These are phyloP conservation scores for Salix caprea DNA, from an alignment of 345 rosid genomes.

Conservation along the genomic window DNA sequence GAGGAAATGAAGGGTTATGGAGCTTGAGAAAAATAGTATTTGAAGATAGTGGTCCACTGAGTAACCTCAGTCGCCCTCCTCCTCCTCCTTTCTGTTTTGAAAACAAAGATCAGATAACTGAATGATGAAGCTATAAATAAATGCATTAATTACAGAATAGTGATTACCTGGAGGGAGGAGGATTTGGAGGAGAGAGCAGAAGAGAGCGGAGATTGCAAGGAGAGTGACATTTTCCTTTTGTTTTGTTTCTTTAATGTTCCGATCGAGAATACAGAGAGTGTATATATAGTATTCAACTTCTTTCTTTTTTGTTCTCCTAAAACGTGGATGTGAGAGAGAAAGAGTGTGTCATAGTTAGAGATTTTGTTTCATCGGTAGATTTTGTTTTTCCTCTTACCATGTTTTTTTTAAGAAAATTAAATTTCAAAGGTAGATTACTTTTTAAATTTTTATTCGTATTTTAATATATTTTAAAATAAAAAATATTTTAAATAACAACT, in stretches of 20 bases:
- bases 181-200: conserved; percentile 43
- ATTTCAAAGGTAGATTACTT: too few relatives aligned
- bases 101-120: background rate
- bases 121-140: background rate
- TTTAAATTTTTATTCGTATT: too few relatives aligned
- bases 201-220: conserved; percentile 83
- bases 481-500: too few relatives aligned
- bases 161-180: conserved; percentile 30
- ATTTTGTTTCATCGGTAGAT: too few relatives aligned
- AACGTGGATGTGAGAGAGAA: too few relatives aligned
- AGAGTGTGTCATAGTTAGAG: too few relatives aligned
- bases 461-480: too few relatives aligned
- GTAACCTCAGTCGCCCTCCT: conserved; percentile 19
- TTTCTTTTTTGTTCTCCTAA: too few relatives aligned
- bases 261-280: too few relatives aligned
- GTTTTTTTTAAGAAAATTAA: too few relatives aligned
- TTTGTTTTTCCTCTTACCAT: too few relatives aligned
- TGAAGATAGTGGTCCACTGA: conserved; percentile 33
- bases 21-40: conserved; percentile 31
- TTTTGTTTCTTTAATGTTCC: background rate
- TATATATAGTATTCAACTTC: too few relatives aligned
- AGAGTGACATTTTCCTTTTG: conserved; percentile 42
- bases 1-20: conserved; percentile 39
- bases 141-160: background rate
- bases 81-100: conserved; percentile 26